Base-by-base conservation (phyloP, 2,329 filamentous ascomycete genomes). In the Pseudopyrenochaeta lycopersici region DNA sequence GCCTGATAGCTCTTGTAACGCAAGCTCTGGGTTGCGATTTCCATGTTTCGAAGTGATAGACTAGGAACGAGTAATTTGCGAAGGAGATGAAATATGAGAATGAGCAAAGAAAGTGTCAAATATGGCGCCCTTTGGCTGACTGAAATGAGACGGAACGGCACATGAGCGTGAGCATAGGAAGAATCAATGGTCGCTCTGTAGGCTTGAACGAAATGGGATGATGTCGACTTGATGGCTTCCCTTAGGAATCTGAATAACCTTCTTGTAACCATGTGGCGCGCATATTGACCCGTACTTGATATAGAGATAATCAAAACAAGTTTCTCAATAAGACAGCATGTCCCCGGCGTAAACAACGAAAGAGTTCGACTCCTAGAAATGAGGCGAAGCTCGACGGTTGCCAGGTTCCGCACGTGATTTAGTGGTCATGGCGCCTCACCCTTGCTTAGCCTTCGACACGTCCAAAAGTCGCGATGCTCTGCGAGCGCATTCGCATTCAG, bases 391-490 rank as follows among this genome's bases (percentile, higher is more conserved):
- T 11, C 9, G 17, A 15, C 20, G 6, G 7, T 15, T 14, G 36
- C 15, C n/a, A 21, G 20, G 14, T 7, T 23, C 36, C 17, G 17
- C 54, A 56, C 54, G 54, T 56, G 54, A 56, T 15, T 2, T 12
- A 2, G 23, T 39, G 47, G 49, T 7, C 52, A 44, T 52, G 60
- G 58, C 56, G 27, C 15, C 29, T 29, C n/a, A 53, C 43, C 54
- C 54, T 54, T 57, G 54, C 47, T 46, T 57, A 57, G 54, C 54
- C 50, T 23, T 15, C 20, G 32, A 43, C 55, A 51, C 54, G 50
- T 54, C 53, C 55, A 57, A 50, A 61, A 52, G 56, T 60, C 58
- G 61, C 61, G 58, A 46, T 51, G 43, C 41, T 42, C 49, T 43
- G 45, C 29, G 30, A 46, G 27, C 45, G 49, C 48, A 56, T 40